Percentiles rank a stretch among this genome's conserved stretches.
These are phyloP conservation scores for Flueggea neowawraea DNA, from an alignment of 441 rosid genomes.

Conservation along the genomic window DNA sequence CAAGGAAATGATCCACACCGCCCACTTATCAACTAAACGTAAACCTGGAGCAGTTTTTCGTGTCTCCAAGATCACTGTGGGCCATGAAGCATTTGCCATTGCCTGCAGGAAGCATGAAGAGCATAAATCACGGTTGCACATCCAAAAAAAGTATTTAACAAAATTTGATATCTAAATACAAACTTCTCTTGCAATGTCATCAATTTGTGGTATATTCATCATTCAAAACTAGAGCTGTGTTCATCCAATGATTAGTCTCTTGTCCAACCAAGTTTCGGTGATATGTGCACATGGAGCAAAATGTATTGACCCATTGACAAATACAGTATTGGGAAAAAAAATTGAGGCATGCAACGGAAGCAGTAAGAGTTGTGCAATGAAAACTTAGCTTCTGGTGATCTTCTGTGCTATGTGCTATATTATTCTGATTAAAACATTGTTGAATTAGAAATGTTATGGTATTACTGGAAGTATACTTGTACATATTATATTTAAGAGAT, in stretches of 20 bases:
- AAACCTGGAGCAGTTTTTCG: constrained; percentile 95
- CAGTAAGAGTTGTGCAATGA: too few relatives aligned
- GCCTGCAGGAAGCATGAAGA: constrained; percentile 45
- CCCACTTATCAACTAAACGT: constrained; percentile 96
- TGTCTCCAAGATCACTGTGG: constrained; percentile 86
- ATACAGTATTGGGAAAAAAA: too few relatives aligned
- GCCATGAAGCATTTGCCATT: constrained; percentile 92
- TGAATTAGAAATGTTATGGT: constrained; percentile 1
- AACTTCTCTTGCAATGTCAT: too few relatives aligned
- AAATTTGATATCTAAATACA: neutral
- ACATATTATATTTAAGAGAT: constrained; percentile 11
- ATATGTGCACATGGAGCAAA: neutral
- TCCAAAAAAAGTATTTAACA: neutral
- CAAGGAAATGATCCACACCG: constrained; percentile 48
- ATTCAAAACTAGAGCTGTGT: too few relatives aligned
- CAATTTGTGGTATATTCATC: too few relatives aligned
- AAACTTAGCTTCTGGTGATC: neutral
- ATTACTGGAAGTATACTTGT: too few relatives aligned
- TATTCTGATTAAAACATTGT: constrained; percentile 1
- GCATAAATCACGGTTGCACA: neutral
- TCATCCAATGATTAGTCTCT: too few relatives aligned
- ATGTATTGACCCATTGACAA: neutral
- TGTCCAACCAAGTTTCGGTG: neutral
- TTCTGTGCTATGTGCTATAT: neutral
- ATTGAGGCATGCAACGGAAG: too few relatives aligned